Conservation (phyloP, 2,329 filamentous ascomycete genomes). For the Ploettnerulaceae sp. region DNA sequence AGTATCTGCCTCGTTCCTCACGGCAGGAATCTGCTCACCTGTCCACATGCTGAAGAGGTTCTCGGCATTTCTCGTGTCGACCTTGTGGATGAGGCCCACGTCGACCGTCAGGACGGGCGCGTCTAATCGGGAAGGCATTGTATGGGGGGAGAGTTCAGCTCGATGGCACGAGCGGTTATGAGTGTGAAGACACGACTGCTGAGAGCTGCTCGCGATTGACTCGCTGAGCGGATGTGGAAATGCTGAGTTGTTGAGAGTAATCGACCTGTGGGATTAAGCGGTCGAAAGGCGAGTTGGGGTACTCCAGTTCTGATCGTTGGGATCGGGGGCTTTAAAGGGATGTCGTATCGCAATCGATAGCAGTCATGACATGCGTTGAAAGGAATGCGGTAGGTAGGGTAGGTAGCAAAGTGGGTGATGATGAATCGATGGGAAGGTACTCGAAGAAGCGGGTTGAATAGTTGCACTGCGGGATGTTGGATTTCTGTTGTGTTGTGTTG, state of each 20-base stretch:
- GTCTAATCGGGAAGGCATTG: conserved; percentile 79
- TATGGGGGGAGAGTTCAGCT: conserved; percentile 24
- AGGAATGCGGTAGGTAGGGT: conserved; percentile 17
- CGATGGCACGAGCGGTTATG: conserved; percentile 30
- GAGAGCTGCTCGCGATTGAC: conserved; percentile 28
- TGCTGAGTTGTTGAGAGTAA: background rate
- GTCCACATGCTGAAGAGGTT: conserved; percentile 97
- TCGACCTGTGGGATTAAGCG: background rate
- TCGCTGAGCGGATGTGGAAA: conserved; percentile 23
- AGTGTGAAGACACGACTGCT: conserved; percentile 28
- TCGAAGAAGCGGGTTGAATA: conserved; percentile 9
- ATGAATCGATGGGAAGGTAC: conserved; percentile 7
- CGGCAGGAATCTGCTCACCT: conserved; percentile 52
- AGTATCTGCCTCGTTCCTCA: conserved; percentile 1
- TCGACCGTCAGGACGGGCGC: conserved; percentile 88
- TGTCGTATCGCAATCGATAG: conserved; percentile 25
- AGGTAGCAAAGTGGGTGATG: conserved; percentile 1
- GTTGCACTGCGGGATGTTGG: conserved; percentile 7
- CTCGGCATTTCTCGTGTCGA: conserved; percentile 88
- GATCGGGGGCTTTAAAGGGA: conserved; percentile 16
- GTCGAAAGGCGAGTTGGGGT: background rate
- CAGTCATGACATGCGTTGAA: conserved; percentile 20
- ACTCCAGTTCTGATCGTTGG: background rate
- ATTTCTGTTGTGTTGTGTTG: background rate
- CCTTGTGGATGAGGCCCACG: conserved; percentile 85